Percentiles rank a stretch among this genome's conserved stretches.
phyloP scores from a whole-genome alignment of 345 rosid genomes.

The rapeseed (Brassica napus) region DNA sequence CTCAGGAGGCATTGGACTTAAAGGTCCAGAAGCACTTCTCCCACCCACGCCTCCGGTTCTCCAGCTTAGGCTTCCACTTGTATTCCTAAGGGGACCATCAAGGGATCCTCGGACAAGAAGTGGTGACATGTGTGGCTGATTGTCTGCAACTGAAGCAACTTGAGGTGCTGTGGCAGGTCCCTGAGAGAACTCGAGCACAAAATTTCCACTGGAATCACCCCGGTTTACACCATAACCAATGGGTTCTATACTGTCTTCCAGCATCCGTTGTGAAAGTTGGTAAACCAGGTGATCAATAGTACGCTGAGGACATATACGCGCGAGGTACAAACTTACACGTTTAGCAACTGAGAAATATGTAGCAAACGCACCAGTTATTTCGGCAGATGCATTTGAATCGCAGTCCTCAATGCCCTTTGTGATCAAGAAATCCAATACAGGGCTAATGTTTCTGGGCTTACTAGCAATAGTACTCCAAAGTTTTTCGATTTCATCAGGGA shows the following conservation, averaged over 20 bases:
- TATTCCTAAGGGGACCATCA: constrained; percentile 91
- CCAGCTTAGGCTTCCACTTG: constrained; percentile 97
- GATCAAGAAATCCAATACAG: constrained; percentile 92
- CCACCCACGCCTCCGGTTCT: constrained; percentile 86
- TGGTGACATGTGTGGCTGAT: constrained; percentile 96
- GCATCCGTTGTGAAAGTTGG: constrained; percentile 90
- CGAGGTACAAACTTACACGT: constrained; percentile 95
- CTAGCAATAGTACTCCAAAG: constrained; percentile 99
- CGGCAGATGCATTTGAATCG: constrained; percentile 98
- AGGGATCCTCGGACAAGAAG: constrained; percentile 94
- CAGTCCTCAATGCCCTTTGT: constrained; percentile 98
- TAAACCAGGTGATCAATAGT: constrained; percentile 97
- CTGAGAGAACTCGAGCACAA: constrained; percentile 93
- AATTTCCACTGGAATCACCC: constrained; percentile 77
- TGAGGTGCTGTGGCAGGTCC: constrained; percentile 78
- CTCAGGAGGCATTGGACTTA: constrained; percentile 94
- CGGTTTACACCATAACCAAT: constrained; percentile 58
- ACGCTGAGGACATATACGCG: constrained; percentile 95
- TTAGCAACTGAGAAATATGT: constrained; percentile 99
- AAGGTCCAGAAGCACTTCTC: constrained; percentile 89
- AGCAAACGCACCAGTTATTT: constrained; percentile 99
- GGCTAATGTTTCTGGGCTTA: constrained; percentile 92
- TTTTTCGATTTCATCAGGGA: constrained; percentile 98
- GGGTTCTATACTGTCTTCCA: constrained; percentile 89
- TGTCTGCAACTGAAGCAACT: constrained; percentile 66